Evolutionary conservation across 352 stramenopile species (phyloP).

Genomic region (Phytophthora sp.): DNA sequence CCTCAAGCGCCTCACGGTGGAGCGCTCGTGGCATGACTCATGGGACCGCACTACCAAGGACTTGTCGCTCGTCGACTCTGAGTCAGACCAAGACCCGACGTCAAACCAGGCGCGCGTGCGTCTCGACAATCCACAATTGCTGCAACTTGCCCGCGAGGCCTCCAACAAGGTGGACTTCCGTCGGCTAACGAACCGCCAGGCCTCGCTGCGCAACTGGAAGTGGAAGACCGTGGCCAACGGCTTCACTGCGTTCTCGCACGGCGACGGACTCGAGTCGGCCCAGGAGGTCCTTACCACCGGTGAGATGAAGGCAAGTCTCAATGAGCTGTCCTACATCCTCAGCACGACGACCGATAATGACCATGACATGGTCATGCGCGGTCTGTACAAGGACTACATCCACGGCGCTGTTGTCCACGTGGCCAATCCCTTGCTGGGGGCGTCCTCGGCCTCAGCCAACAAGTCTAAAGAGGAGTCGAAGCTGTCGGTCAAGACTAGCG

Average conservation of each 20-base stretch:
- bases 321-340: constrained; percentile 42
- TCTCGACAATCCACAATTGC: constrained; percentile 21
- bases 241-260: constrained; percentile 39
- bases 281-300: constrained; percentile 37
- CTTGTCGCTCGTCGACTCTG: constrained; percentile 21
- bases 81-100: constrained; percentile 16
- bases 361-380: constrained; percentile 46
- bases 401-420: constrained; percentile 50
- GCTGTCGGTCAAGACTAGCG: constrained; percentile 39
- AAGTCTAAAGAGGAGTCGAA: constrained; percentile 22
- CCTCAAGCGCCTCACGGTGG: constrained; percentile 22
- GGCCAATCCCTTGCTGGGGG: constrained; percentile 4
- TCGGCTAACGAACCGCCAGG: constrained; percentile 28
- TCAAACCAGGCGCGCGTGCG: constrained; percentile 18
- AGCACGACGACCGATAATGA: constrained; percentile 29
- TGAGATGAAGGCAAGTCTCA: constrained; percentile 44
- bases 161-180: constrained; percentile 34
- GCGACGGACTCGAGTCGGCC: constrained; percentile 34
- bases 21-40: constrained; percentile 31
- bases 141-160: constrained; percentile 28
- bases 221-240: constrained; percentile 38
- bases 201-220: constrained; percentile 40
- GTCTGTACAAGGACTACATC: constrained; percentile 58
- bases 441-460: constrained; percentile 6
- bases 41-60: constrained; percentile 29